These are phyloP conservation scores for Peziza echinospora DNA, from an alignment of 495 filamentous ascomycete genomes.

Conservation along the genomic window DNA sequence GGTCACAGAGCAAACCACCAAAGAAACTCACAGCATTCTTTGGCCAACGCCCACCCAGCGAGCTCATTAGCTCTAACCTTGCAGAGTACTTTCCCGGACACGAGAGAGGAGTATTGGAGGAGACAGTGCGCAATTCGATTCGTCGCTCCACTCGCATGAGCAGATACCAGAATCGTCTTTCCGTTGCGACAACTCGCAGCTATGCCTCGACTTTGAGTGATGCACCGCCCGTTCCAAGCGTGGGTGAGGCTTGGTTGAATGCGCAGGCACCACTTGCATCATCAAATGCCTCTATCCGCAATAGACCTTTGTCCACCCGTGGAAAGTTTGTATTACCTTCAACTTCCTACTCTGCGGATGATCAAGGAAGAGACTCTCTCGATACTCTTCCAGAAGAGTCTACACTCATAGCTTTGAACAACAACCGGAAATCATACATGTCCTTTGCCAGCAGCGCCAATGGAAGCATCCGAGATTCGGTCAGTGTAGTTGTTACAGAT, in stretches of 20 bases:
- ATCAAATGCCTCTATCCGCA: constrained; percentile 23
- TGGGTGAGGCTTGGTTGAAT: constrained; percentile 80
- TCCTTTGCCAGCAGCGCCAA: constrained; percentile 87
- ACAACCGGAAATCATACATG: constrained; percentile 85
- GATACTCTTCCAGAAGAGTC: constrained; percentile 73
- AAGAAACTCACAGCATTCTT: constrained; percentile 38
- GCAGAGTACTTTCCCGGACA: constrained; percentile 95
- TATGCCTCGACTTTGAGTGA: constrained; percentile 77
- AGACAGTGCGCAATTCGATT: constrained; percentile 77
- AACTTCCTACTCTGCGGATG: constrained; percentile 17
- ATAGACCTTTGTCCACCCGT: constrained; percentile 40
- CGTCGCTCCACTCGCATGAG: constrained; percentile 76
- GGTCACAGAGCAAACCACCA: constrained; percentile 11
- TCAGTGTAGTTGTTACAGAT: constrained; percentile 33
- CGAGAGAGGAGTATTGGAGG: constrained; percentile 74
- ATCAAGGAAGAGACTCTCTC: constrained; percentile 30
- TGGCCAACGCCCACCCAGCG: constrained; percentile 78
- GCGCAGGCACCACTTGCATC: constrained; percentile 25
- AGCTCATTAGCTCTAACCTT: constrained; percentile 88
- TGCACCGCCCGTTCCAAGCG: constrained; percentile 81
- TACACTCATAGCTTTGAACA: constrained; percentile 6
- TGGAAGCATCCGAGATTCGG: constrained; percentile 42
- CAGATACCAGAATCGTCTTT: constrained; percentile 72
- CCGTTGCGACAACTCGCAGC: constrained; percentile 82
- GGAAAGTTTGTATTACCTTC: constrained; percentile 37